Conservation (phyloP, 2,329 filamentous ascomycete species). For the Camillea tinctor region DNA sequence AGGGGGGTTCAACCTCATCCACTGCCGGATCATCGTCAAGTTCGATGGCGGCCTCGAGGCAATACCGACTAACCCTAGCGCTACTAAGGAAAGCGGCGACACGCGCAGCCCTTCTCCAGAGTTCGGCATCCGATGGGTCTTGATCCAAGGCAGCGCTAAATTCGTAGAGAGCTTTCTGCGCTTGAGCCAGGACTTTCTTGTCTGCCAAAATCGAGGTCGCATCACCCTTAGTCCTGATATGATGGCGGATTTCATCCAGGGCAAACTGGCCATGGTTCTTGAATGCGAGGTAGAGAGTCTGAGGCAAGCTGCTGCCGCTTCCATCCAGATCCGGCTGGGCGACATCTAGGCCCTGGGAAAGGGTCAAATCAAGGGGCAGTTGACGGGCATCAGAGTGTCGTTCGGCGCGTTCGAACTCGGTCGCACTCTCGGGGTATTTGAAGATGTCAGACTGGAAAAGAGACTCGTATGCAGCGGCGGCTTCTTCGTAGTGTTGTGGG, state of each 20-base stretch:
- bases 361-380: slow-evolving; percentile 46
- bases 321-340: slow-evolving; percentile 66
- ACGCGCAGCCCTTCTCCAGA: slow-evolving; percentile 61
- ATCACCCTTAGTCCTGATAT: slow-evolving; percentile 34
- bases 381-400: slow-evolving; percentile 49
- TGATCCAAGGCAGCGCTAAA: slow-evolving; percentile 61
- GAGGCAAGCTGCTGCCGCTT: slow-evolving; percentile 76
- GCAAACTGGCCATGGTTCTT: slow-evolving; percentile 94
- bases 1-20: slow-evolving; percentile 60
- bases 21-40: slow-evolving; percentile 65
- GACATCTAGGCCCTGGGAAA: slow-evolving; percentile 51
- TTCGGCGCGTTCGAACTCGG: slow-evolving; percentile 76
- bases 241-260: slow-evolving; percentile 69
- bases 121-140: slow-evolving; percentile 65
- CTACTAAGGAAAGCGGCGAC: slow-evolving; percentile 59
- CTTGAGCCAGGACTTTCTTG: slow-evolving; percentile 37
- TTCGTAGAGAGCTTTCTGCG: slow-evolving; percentile 51
- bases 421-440: slow-evolving; percentile 80
- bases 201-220: slow-evolving; percentile 36
- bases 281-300: slow-evolving; percentile 88
- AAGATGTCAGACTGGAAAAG: slow-evolving; percentile 94
- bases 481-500: slow-evolving; percentile 70
- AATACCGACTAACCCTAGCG: slow-evolving; percentile 57
- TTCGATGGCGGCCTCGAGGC: slow-evolving; percentile 65
- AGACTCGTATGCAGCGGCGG: slow-evolving; percentile 75